Evolutionary conservation across 1,139 yeast species (phyloP).

Genomic region (Geotrichum histeridarum): DNA sequence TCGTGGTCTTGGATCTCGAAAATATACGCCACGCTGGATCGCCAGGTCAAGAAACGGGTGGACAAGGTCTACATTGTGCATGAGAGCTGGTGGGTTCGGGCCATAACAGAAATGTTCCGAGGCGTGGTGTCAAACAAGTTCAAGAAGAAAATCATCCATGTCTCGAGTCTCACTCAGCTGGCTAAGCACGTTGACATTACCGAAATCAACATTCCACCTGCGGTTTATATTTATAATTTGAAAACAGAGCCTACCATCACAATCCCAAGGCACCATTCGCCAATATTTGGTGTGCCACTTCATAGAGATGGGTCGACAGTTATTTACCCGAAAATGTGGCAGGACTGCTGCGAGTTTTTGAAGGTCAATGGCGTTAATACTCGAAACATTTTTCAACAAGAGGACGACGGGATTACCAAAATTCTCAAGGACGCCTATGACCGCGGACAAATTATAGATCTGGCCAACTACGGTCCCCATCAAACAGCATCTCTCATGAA

Average conservation of each 20-base stretch:
- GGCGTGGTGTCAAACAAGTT: constrained; percentile 53
- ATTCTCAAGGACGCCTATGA: constrained; percentile 38
- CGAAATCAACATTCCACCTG: constrained; percentile 66
- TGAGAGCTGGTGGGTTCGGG: constrained; percentile 84
- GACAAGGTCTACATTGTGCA: constrained; percentile 74
- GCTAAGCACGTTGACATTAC: constrained; percentile 68
- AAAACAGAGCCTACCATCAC: constrained; percentile 32
- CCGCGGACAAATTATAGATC: constrained; percentile 37
- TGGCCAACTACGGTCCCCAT: constrained; percentile 38
- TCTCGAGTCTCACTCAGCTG: constrained; percentile 56
- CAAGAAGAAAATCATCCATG: constrained; percentile 43
- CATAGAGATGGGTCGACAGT: constrained; percentile 20
- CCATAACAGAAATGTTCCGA: constrained; percentile 67
- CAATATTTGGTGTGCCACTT: constrained; percentile 36
- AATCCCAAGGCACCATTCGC: constrained; percentile 37
- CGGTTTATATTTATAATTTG: constrained; percentile 57
- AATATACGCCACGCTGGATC: constrained; percentile 65
- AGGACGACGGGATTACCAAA: constrained; percentile 26
- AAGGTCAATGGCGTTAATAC: constrained; percentile 25
- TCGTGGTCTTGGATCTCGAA: constrained; percentile 77
- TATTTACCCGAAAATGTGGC: constrained; percentile 33
- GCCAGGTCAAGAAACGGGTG: constrained; percentile 50
- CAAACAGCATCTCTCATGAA: constrained; percentile 38
- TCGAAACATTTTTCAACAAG: constrained; percentile 31
- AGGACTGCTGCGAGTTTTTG: constrained; percentile 29